phyloP scores from a whole-genome alignment of 148 eudicot genomes.

The Rhododendron simsii region DNA sequence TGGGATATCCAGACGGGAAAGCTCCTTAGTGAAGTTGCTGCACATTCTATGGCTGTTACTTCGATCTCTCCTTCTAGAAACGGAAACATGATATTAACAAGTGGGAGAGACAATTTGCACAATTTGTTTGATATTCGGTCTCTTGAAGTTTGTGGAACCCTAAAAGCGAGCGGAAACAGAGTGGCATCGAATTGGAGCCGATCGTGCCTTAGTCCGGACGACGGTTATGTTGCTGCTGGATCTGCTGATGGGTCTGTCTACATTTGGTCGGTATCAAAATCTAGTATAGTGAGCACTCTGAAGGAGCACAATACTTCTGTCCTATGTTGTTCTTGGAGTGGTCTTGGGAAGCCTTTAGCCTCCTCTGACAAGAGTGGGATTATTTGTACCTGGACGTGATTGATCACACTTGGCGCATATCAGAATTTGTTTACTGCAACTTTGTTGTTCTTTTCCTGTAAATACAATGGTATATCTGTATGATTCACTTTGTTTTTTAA shows the following conservation, averaged over 20 bases:
- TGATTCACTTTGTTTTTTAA: background rate
- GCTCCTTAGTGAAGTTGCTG: slow-evolving; percentile 77
- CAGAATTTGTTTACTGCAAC: background rate
- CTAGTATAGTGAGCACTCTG: slow-evolving; percentile 63
- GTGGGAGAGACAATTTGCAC: slow-evolving; percentile 91
- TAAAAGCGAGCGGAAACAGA: slow-evolving; percentile 64
- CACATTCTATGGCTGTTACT: slow-evolving; percentile 77
- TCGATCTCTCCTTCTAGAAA: slow-evolving; percentile 72
- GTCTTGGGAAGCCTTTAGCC: slow-evolving; percentile 75
- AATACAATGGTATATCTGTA: background rate
- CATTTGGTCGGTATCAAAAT: slow-evolving; percentile 70
- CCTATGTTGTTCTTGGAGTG: slow-evolving; percentile 84
- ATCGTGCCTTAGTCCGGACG: slow-evolving; percentile 89
- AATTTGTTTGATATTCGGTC: slow-evolving; percentile 77
- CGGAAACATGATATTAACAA: slow-evolving; percentile 69
- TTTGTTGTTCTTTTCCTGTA: background rate
- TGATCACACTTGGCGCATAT: background rate
- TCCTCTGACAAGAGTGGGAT: slow-evolving; percentile 78
- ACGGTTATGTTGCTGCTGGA: slow-evolving; percentile 85
- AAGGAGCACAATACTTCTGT: slow-evolving; percentile 75
- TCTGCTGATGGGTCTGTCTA: slow-evolving; percentile 89
- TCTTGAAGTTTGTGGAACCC: slow-evolving; percentile 70
- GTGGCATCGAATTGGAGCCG: slow-evolving; percentile 95
- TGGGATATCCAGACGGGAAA: slow-evolving; percentile 91
- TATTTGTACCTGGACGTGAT: slow-evolving; percentile 74